Evolutionary conservation across 163 green algal species (phyloP), one percentile per base, ranked within the genome.

Genomic region (Scenedesmus sp.): DNA sequence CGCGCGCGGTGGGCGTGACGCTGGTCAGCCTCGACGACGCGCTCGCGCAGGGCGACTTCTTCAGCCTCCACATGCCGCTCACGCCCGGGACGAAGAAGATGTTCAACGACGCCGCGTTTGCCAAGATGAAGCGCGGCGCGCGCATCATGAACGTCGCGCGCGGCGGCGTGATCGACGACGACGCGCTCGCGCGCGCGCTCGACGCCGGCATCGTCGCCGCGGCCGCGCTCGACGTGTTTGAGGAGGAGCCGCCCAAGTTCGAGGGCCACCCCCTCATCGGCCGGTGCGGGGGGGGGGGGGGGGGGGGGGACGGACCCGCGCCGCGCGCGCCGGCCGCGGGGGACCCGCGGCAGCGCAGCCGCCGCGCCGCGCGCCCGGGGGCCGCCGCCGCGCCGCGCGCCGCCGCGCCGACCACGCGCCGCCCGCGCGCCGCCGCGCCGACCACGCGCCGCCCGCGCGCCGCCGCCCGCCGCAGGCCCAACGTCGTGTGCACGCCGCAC

Each of bases 31-130:
- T 97, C 47, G 91, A 97, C 56, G 93, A 97, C 62, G 93, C 93
- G 0, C 84, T 99, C 36, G 71, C 70, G 13, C 56, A 69, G 28
- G 91, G 75, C 24, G 96, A 99, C 89, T 99, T 99, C 87, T 94
- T 98, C 76, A 97, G 93, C 20, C 91, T 99, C 64, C 96, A 99
- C 91, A 99, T 97, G 95, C 96, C 96, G 4, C 88, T 99, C 31
- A 98, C 94, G 9, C 88, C 92, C 53, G 72, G 84, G 62, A 99
- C 96, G 60, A 95, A 97, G 85, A 88, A 92, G 81, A 89, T 99
- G 74, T 98, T 99, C 85, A 91, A 92, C 76, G 92, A 97, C 66
- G 91, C 88, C 14, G 86, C 87, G 0, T 98, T 98, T 69, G 80
- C 74, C 70, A 97, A 93, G 78, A 97, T 97, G 75, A 97, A 97